A percentile compares a stretch with the other conserved stretches of the same genome.
These are phyloP conservation scores for Phytomonas sp. DNA, from an alignment of 208 protist species.

Conservation along the genomic window DNA sequence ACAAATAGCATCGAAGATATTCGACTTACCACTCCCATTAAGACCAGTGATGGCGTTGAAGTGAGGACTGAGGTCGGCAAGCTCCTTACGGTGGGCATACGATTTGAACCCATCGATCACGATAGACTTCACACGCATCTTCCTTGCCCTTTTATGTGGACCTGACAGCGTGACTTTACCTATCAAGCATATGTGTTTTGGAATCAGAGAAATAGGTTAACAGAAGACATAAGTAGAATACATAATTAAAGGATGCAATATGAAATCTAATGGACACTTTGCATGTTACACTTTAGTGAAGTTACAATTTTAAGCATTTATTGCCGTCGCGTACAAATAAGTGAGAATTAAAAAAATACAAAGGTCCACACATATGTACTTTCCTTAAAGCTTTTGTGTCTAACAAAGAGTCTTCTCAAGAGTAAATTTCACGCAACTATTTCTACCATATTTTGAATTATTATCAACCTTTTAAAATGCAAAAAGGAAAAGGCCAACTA, in stretches of 20 bases:
- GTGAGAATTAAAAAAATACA: background rate
- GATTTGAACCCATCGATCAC: conserved; percentile 99
- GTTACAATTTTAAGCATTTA: background rate
- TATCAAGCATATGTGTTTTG: conserved; percentile 1
- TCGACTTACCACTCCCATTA: conserved; percentile 99
- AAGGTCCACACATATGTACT: background rate
- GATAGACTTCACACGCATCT: conserved; percentile 99
- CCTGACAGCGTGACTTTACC: background rate
- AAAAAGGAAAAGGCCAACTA: background rate
- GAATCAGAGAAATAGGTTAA: background rate
- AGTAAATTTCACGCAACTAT: background rate
- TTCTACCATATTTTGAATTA: background rate
- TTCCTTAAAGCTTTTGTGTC: background rate
- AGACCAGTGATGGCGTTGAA: conserved; percentile 99
- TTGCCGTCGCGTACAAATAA: background rate
- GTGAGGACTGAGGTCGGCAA: conserved; percentile 94
- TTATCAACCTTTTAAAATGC: background rate
- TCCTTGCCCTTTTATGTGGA: background rate
- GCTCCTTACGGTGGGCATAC: conserved; percentile 95
- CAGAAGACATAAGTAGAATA: background rate
- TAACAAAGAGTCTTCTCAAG: background rate
- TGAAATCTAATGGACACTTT: background rate
- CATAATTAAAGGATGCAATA: background rate
- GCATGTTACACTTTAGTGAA: background rate
- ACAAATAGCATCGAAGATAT: conserved; percentile 99